phyloP scores from a whole-genome alignment of 2,329 filamentous ascomycete genomes.

The Fusarium sp. region DNA sequence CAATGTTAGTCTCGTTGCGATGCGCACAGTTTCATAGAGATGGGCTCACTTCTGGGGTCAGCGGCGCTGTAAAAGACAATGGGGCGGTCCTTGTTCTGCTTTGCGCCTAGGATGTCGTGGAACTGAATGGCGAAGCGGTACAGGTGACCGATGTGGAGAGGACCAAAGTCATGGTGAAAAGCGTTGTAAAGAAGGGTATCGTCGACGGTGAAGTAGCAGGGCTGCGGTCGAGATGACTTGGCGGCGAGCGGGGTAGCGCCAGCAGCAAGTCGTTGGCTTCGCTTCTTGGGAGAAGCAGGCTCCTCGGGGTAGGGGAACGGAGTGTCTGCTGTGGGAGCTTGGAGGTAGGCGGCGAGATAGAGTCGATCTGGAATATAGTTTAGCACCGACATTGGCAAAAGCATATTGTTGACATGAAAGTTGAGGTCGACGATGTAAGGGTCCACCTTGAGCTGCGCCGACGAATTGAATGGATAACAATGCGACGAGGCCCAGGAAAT shows the following conservation, averaged over 20 bases:
- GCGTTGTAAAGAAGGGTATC: slow-evolving; percentile 95
- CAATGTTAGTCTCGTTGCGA: slow-evolving; percentile 30
- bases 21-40: slow-evolving; percentile 4
- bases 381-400: slow-evolving; percentile 42
- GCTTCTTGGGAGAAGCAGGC: slow-evolving; percentile 60
- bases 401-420: slow-evolving; percentile 22
- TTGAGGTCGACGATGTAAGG: slow-evolving; percentile 25
- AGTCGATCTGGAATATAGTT: slow-evolving; percentile 78
- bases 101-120: slow-evolving; percentile 92
- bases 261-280: slow-evolving; percentile 70
- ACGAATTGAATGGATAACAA: slow-evolving; percentile 46
- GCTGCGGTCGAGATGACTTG: slow-evolving; percentile 61
- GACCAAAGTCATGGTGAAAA: slow-evolving; percentile 98
- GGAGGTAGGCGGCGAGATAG: slow-evolving; percentile 92
- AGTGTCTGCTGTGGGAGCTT: slow-evolving; percentile 83
- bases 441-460: slow-evolving; percentile 23
- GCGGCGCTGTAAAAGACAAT: slow-evolving; percentile 97
- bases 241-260: slow-evolving; percentile 53
- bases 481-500: slow-evolving; percentile 50
- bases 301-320: slow-evolving; percentile 89
- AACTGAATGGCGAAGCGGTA: slow-evolving; percentile 97
- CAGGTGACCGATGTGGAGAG: slow-evolving; percentile 95
- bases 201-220: slow-evolving; percentile 96
- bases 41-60: slow-evolving; percentile 84
- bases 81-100: slow-evolving; percentile 87